Evolutionary conservation across 257 asterid species (phyloP).

Genomic region (Lycium barbarum): DNA sequence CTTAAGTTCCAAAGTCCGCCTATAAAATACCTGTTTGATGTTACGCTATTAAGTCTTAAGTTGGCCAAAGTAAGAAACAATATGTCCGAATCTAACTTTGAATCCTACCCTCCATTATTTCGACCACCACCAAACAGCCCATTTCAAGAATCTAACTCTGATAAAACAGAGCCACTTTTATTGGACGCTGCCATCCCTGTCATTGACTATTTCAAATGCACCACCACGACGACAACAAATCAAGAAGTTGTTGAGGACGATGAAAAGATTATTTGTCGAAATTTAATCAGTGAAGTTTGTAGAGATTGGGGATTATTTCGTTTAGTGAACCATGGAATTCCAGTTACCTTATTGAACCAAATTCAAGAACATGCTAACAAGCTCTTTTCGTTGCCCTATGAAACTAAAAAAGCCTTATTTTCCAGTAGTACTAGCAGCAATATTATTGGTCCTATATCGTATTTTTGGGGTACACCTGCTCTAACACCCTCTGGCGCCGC

Average conservation of each 20-base stretch:
- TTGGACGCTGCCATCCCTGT: slow-evolving; percentile 55
- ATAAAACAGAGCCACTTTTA: not conserved
- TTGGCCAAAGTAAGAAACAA: not conserved
- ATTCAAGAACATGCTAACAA: slow-evolving; percentile 51
- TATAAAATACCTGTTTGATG: not conserved
- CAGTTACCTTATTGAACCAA: slow-evolving; percentile 47
- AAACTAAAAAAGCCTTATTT: slow-evolving; percentile 53
- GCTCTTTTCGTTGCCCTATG: slow-evolving; percentile 56
- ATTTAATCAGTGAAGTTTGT: slow-evolving; percentile 51
- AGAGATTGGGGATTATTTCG: slow-evolving; percentile 89
- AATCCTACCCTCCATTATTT: slow-evolving; percentile 77
- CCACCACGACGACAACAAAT: not conserved
- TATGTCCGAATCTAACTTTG: slow-evolving; percentile 31
- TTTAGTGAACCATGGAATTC: slow-evolving; percentile 79
- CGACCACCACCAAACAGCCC: slow-evolving; percentile 41
- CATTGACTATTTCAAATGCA: slow-evolving; percentile 50
- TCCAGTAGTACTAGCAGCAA: not conserved
- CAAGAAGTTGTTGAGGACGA: not conserved
- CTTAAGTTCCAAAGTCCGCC: not conserved
- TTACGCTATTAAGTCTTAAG: not conserved
- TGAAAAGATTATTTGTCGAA: not conserved
- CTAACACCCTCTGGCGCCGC: slow-evolving; percentile 47
- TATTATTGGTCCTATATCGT: slow-evolving; percentile 46
- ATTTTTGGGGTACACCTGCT: slow-evolving; percentile 90
- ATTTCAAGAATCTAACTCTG: slow-evolving; percentile 28